These are phyloP conservation scores for Garcia nutans DNA, from an alignment of 345 rosid species.

Conservation along the genomic window DNA sequence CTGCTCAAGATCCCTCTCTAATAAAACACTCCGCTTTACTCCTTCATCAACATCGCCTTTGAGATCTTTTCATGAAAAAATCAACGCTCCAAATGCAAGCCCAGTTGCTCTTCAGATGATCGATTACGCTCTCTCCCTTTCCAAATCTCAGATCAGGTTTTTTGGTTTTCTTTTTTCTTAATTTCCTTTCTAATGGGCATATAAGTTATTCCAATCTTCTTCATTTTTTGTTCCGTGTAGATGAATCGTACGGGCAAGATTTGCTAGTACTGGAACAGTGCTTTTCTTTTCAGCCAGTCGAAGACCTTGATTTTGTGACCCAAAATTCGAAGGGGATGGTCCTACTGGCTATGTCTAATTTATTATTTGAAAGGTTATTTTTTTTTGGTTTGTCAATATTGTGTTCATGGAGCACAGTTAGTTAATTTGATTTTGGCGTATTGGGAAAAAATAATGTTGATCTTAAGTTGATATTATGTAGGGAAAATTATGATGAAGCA, in stretches of 20 bases:
- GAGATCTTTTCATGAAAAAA: constrained; percentile 52
- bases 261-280: constrained; percentile 85
- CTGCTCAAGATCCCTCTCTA: constrained; percentile 2
- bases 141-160: constrained; percentile 76
- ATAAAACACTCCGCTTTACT: constrained; percentile 12
- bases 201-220: background rate
- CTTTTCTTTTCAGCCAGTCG: constrained; percentile 51
- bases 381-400: background rate
- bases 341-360: constrained; percentile 80
- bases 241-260: constrained; percentile 74
- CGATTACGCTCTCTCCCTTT: constrained; percentile 74
- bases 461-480: constrained; percentile 23
- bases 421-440: background rate
- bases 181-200: background rate
- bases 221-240: constrained; percentile 26
- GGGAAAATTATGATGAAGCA: constrained; percentile 60
- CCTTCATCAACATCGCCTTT: constrained; percentile 15
- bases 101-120: constrained; percentile 90
- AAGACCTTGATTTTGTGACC: constrained; percentile 36
- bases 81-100: constrained; percentile 41
- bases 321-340: constrained; percentile 61
- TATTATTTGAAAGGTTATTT: constrained; percentile 61
- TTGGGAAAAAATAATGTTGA: background rate
- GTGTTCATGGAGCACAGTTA: background rate
- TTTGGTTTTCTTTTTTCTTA: background rate